Evolutionary conservation across 306 rosid species (phyloP), one percentile per base, ranked within the genome.

Genomic region (Pachyrhizus erosus): DNA sequence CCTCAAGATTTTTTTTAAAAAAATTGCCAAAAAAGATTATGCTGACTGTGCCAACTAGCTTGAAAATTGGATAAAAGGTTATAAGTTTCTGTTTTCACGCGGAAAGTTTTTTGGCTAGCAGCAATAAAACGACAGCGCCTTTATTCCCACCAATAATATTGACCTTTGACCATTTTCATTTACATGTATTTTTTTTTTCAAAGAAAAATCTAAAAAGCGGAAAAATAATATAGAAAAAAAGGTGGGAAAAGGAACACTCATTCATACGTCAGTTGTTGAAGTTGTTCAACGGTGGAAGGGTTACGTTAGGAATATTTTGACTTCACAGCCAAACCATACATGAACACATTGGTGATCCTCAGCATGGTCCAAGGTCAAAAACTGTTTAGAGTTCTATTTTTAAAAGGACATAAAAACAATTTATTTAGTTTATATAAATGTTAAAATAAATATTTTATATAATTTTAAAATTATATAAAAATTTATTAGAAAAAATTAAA

Each of bases 271-370:
- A 74, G 37, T 62, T 29, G 89, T 73, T 83, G 88, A 57, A 89
- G 87, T 80, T 75, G 89, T 83, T 89, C 86, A 85, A 76, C 77
- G 29, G 83, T 51, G 77, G 80, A 70, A 49, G 26, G 73, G 31
- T 69, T 13, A 27, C 73, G 79, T 66, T 49, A 23, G 40, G 60
- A 82, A 76, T 78, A 21, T 37, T 67, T 83, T 83, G 90, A 90
- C 89, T 81, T 18, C 18, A 57, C 80, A 83, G 34, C 66, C 77
- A 9, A 5, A 69, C 67, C 49, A 23, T 45, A 18, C 21, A 64
- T n/a, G n/a, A n/a, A n/a, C n/a, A n/a, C n/a, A n/a, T n/a, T n/a
- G n/a, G n/a, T n/a, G n/a, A n/a, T n/a, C n/a, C n/a, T n/a, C n/a
- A n/a, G n/a, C n/a, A n/a, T n/a, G n/a, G n/a, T n/a, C n/a, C n/a